Base-by-base conservation (phyloP, 805 yeast species). In the Zygosaccharomyces siamensis region DNA sequence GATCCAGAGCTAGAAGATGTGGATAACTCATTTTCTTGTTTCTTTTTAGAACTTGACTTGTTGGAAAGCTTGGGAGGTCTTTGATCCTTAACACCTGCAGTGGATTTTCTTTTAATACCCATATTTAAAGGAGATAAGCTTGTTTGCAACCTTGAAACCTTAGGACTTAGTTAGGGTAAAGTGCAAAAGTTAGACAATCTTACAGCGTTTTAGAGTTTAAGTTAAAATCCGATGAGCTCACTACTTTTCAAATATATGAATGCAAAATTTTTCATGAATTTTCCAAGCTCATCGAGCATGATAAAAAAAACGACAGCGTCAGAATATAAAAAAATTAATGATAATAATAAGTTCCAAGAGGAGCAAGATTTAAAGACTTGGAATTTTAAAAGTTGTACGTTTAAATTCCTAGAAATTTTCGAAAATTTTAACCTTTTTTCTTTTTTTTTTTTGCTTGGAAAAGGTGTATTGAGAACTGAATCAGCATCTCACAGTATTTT, bases 1-100 rank as follows among this genome's bases (percentile, higher is more conserved):
- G 76, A 75, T 56, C 83, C 83, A 26, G 72, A 74, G 52, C 81
- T 83, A 6, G 49, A 40, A 37, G 53, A 49, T 2, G 55, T 54
- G 4, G 57, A 51, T 16, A 51, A 37, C 39, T 55, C 60, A 40
- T 21, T 42, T 20, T 37, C 44, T 38, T 35, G 27, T 16, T 42
- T 38, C 36, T 56, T 55, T 43, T 55, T 52, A 14, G 46, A 49
- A 42, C 58, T 61, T 39, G 45, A 59, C 39, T 62, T 62, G 23
- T 50, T 52, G 43, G 65, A 61, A 47, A 65, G 51, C 44, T 63
- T 65, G 48, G 69, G 68, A 24, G 62, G 55, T 39, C 51, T 54
- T 18, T 48, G 50, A 27, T 51, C 57, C 36, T 44, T 49, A 12
- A 46, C 42, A 37, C 54, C 48, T 21, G 47, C 44, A 18, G 45